Evolutionary conservation across 129 eudicot species (phyloP).

Genomic region (Centaurea solstitialis): DNA sequence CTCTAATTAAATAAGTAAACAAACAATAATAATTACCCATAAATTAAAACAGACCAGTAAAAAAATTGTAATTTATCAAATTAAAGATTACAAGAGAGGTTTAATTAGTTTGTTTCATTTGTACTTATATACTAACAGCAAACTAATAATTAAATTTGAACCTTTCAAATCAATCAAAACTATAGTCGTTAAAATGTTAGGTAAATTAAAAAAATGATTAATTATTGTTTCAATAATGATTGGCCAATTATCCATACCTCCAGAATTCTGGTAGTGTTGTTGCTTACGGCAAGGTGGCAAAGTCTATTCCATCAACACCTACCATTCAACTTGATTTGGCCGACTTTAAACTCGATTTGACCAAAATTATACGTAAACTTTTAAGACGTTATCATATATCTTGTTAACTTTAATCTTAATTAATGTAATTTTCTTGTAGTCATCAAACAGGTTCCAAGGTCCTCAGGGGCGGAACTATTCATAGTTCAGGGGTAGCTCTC

Average conservation of each 20-base stretch:
- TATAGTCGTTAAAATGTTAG: neutral
- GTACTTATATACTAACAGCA: neutral
- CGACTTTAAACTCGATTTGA: neutral
- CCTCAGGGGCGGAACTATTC: no score
- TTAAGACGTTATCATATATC: neutral
- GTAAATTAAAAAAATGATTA: neutral
- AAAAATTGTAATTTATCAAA: no score
- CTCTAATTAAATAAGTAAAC: no score
- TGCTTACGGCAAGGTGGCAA: neutral
- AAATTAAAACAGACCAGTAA: no score
- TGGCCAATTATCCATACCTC: neutral
- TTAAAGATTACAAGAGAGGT: neutral
- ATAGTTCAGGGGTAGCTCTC: no score
- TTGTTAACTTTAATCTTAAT: neutral
- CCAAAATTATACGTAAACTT: neutral
- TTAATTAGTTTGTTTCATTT: no score
- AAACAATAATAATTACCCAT: neutral
- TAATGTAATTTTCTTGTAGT: neutral
- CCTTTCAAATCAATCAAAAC: neutral
- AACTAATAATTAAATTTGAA: neutral
- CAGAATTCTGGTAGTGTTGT: neutral
- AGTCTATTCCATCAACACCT: neutral
- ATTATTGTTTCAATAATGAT: neutral
- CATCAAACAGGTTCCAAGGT: neutral
- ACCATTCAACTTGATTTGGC: neutral